Base-by-base conservation (phyloP, 2,329 filamentous ascomycete species). In the Colletotrichum liaoningense region DNA sequence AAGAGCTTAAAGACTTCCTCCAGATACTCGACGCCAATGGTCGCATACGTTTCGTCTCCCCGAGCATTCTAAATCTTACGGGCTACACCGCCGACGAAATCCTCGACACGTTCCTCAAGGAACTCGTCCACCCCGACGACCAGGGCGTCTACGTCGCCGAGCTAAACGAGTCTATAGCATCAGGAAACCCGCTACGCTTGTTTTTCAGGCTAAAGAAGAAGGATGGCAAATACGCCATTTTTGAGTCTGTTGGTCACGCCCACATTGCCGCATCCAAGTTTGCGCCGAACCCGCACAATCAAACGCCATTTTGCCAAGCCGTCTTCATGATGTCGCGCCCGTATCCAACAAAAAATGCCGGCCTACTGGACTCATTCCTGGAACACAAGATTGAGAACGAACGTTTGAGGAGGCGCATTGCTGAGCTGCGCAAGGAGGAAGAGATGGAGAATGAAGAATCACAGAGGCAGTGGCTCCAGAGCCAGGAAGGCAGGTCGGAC, bases 351-450 rank as follows among this genome's bases (percentile, higher is more conserved):
- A 95, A 94, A 83, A 97, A 96, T 79, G 93, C 95, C 1, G 90
- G 90, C 4, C 87, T 98, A 12, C 87, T 98, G 24, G 95, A 98
- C 83, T 97, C 95, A 0, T 98, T 98, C 79, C 87, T 98, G 33
- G 96, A 98, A 81, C 95, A 98, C 85, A 98, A 98, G 83, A 96
- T 98, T 67, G 96, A 98, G 82, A 98, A 98, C 79, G 95, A 98
- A 84, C 91, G 95, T 5, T 84, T 98, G 62, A 92, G 91, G 78
- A 93, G 94, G 77, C 91, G 94, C 56, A 97, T 98, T 74, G 92
- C 93, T 22, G 95, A 97, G 83, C 86, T 98, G 67, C 94, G 94
- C 77, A 89, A 90, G 74, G 96, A 98, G 82, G 96, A 98, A 81
- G 91, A 93, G 69, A 94, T 95, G 67, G 95, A 97, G 74, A 88